These are phyloP conservation scores for Chrysanthemum seticuspe DNA, from an alignment of 129 eudicot genomes.

Conservation along the genomic window DNA sequence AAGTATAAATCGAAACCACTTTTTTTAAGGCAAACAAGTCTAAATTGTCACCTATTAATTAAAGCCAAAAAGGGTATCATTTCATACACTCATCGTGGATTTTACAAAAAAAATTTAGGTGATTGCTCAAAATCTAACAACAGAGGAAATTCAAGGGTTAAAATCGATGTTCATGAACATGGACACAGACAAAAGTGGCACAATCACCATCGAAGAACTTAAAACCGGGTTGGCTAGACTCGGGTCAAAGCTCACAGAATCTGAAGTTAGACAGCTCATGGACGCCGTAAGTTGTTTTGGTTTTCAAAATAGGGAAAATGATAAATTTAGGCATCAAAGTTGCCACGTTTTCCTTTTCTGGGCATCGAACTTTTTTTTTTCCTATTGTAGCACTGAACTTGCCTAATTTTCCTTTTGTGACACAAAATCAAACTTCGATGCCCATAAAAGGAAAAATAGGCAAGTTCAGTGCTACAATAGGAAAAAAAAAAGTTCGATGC, in stretches of 20 bases:
- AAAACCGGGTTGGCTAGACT: conserved; percentile 86
- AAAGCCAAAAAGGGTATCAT: background rate
- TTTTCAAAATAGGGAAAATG: background rate
- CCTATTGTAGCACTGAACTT: too few species aligned
- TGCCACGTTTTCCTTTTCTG: too few species aligned
- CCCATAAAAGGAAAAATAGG: too few species aligned
- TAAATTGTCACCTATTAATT: background rate
- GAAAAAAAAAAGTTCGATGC: too few species aligned
- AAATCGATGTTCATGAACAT: conserved; percentile 85
- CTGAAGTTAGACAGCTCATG: conserved; percentile 91
- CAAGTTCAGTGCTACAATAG: too few species aligned
- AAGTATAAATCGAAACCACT: too few species aligned
- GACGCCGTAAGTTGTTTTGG: conserved; percentile 62
- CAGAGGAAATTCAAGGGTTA: conserved; percentile 88
- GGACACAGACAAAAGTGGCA: conserved; percentile 86
- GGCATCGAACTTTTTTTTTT: too few species aligned
- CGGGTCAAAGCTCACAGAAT: conserved; percentile 89
- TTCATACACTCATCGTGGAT: background rate
- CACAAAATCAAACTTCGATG: too few species aligned
- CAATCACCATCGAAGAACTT: conserved; percentile 84
- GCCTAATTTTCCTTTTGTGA: too few species aligned
- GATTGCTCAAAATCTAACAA: conserved; percentile 84
- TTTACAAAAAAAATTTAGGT: conserved; percentile 40
- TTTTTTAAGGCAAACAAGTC: too few species aligned
- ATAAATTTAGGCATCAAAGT: too few species aligned